A percentile compares a stretch with the other conserved stretches of the same genome.
Conservation (phyloP, 345 rosid genomes). For the Eucalyptus marginata region DNA sequence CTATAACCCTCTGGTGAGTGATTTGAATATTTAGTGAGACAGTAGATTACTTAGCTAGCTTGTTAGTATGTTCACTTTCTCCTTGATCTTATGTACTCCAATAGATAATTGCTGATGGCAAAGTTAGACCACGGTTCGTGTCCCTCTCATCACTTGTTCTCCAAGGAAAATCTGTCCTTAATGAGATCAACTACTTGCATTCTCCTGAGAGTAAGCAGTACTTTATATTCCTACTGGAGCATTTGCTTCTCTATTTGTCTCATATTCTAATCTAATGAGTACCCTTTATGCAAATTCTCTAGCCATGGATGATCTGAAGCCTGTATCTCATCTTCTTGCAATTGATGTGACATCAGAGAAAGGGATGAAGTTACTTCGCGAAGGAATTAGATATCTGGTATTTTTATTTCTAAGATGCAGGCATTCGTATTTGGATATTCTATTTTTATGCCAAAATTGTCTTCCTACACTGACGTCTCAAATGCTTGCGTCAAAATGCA, state of each 20-base stretch:
- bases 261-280: not conserved
- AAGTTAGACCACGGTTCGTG: constrained; percentile 52
- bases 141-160: constrained; percentile 54
- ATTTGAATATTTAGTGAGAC: not conserved
- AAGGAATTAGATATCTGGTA: constrained; percentile 89
- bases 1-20: constrained; percentile 80
- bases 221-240: not conserved
- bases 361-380: constrained; percentile 73
- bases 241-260: not conserved
- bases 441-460: not conserved
- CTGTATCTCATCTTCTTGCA: constrained; percentile 92
- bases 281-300: constrained; percentile 1
- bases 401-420: not conserved
- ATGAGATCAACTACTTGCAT: constrained; percentile 75
- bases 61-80: not conserved
- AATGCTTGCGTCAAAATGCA: constrained; percentile 8
- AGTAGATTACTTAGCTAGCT: not conserved
- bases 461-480: not conserved
- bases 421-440: not conserved
- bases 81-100: constrained; percentile 2
- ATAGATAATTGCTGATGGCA: constrained; percentile 60
- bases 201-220: constrained; percentile 66
- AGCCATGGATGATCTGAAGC: constrained; percentile 85
- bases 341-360: constrained; percentile 65
- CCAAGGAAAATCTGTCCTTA: constrained; percentile 46